Evolutionary conservation across 805 yeast genomes (phyloP).

Genomic region (Helenozyma rhizophorensis): DNA sequence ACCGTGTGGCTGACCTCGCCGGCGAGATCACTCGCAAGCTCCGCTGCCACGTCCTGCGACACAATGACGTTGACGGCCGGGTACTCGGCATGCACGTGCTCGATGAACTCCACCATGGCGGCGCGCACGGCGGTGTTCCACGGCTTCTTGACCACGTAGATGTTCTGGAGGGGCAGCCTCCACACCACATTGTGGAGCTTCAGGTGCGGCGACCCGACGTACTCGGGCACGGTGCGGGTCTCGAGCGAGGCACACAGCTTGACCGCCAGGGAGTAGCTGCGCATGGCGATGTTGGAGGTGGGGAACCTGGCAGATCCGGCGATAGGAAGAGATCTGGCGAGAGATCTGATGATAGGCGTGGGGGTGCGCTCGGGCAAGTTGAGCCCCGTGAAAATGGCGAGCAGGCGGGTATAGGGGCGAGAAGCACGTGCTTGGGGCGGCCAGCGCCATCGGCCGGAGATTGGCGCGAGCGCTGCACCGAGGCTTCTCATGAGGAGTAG

Average conservation of each 20-base stretch:
- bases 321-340: too few relatives aligned
- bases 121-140: constrained; percentile 60
- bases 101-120: constrained; percentile 64
- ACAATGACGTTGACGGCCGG: constrained; percentile 77
- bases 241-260: constrained; percentile 10
- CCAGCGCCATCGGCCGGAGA: too few relatives aligned
- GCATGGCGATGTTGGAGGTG: too few relatives aligned
- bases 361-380: too few relatives aligned
- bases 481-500: too few relatives aligned
- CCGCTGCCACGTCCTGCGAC: constrained; percentile 69
- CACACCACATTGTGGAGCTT: constrained; percentile 63
- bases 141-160: constrained; percentile 82
- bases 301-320: too few relatives aligned
- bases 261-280: constrained; percentile 1
- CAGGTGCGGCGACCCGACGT: constrained; percentile 50
- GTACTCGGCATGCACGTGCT: constrained; percentile 55
- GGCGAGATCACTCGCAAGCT: constrained; percentile 32
- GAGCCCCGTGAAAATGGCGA: too few relatives aligned
- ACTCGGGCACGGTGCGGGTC: constrained; percentile 41
- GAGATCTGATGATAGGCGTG: too few relatives aligned
- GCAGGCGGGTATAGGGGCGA: too few relatives aligned
- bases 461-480: too few relatives aligned
- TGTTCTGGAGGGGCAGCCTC: constrained; percentile 69
- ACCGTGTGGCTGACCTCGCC: constrained; percentile 23
- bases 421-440: too few relatives aligned